Percentiles rank a stretch among this genome's conserved stretches.
Conservation (phyloP, 306 rosid genomes). For the Gastrolobium bilobum region DNA sequence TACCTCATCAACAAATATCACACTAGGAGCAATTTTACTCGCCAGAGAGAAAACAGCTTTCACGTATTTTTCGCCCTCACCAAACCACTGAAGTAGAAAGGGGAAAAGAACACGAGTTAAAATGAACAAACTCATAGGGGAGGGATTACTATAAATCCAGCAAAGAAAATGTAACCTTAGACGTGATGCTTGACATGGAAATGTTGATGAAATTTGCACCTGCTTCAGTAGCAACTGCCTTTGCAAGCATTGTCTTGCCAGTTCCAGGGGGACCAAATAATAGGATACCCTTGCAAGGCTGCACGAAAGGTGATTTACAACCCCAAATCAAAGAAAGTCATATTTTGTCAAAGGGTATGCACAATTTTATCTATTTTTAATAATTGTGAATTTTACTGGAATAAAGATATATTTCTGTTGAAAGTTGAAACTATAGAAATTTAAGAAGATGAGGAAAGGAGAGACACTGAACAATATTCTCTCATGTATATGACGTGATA, state of each 20-base stretch:
- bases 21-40: conserved; percentile 98
- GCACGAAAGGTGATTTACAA: conserved; percentile 48
- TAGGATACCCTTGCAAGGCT: conserved; percentile 99
- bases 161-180: conserved; percentile 74
- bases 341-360: conserved; percentile 8
- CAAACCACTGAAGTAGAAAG: conserved; percentile 90
- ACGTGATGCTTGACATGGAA: conserved; percentile 99
- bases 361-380: neutral
- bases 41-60: conserved; percentile 99
- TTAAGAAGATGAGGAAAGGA: too few species aligned
- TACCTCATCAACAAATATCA: conserved; percentile 95
- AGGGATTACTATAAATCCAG: conserved; percentile 11
- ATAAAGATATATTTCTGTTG: neutral
- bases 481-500: too few species aligned
- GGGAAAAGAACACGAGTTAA: conserved; percentile 34
- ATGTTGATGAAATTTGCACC: conserved; percentile 99
- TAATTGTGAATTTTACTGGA: neutral
- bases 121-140: conserved; percentile 17
- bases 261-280: conserved; percentile 99
- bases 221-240: conserved; percentile 99
- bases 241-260: conserved; percentile 99
- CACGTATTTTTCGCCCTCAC: conserved; percentile 99
- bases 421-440: too few species aligned
- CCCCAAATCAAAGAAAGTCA: conserved; percentile 27
- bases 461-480: too few species aligned